Percentiles rank a stretch among this genome's conserved stretches.
These are phyloP conservation scores for Umbelopsis sp. DNA, from an alignment of 192 early-diverging fungal genomes.

Conservation along the genomic window DNA sequence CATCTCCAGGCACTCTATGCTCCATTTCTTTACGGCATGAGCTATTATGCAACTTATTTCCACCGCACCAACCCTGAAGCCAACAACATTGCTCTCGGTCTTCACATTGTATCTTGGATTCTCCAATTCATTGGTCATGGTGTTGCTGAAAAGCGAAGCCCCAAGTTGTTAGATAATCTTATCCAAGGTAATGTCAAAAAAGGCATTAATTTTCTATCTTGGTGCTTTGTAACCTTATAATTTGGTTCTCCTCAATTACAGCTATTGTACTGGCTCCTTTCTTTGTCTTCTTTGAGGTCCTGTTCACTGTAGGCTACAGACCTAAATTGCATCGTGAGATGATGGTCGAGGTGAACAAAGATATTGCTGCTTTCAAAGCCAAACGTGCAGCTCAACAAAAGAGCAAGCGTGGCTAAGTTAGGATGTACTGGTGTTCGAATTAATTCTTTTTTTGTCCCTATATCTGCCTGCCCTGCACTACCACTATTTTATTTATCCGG, in stretches of 20 bases:
- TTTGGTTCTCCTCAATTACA: conserved; percentile 28
- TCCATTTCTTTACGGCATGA: conserved; percentile 64
- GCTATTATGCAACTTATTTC: conserved; percentile 68
- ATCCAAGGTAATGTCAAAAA: conserved; percentile 62
- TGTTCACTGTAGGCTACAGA: conserved; percentile 84
- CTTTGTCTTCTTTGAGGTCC: conserved; percentile 87
- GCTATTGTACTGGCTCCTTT: conserved; percentile 92
- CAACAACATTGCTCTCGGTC: conserved; percentile 49
- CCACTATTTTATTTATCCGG: no score
- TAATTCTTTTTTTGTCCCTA: neutral
- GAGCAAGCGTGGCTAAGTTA: neutral
- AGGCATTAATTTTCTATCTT: neutral
- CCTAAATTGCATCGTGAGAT: conserved; percentile 66
- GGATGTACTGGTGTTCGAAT: neutral
- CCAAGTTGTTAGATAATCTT: conserved; percentile 85
- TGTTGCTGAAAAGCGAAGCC: conserved; percentile 82
- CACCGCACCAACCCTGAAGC: conserved; percentile 49
- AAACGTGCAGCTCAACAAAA: conserved; percentile 25
- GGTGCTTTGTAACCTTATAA: neutral
- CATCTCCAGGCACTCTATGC: conserved; percentile 36
- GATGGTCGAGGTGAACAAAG: conserved; percentile 52
- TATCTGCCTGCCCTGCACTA: no score
- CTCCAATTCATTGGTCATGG: conserved; percentile 92
- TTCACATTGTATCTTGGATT: conserved; percentile 82
- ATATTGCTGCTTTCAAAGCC: conserved; percentile 54